Conservation (phyloP, 2,329 filamentous ascomycete species). For the Erysiphe neolycopersici region DNA sequence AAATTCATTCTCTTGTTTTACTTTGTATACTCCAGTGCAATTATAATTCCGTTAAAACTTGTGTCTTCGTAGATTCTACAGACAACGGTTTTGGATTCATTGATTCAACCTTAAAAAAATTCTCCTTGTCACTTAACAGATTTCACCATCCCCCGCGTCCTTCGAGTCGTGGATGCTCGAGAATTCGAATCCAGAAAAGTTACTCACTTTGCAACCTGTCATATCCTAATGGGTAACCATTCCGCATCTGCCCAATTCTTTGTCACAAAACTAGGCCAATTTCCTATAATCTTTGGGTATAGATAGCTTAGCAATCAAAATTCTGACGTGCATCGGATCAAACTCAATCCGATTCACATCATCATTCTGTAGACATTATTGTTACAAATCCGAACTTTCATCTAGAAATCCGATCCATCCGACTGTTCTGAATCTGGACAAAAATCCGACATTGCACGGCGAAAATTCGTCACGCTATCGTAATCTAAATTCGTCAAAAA, state of each 20-base stretch:
- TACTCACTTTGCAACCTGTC: background rate
- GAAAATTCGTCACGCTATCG: background rate
- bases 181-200: background rate
- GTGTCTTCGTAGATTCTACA: background rate
- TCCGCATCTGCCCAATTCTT: background rate
- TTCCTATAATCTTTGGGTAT: background rate
- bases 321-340: background rate
- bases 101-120: background rate
- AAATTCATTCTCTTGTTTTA: background rate
- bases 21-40: background rate
- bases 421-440: background rate
- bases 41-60: background rate
- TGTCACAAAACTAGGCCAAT: background rate
- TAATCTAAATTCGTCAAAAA: background rate
- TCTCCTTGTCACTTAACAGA: background rate
- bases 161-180: background rate
- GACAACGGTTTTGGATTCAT: conserved; percentile 1
- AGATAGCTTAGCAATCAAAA: background rate
- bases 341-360: background rate
- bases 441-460: background rate
- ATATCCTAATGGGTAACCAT: background rate
- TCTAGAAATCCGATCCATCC: background rate
- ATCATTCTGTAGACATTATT: background rate
- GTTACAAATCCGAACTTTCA: background rate
- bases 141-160: background rate